Percentiles rank a stretch among this genome's conserved stretches.
phyloP scores from a whole-genome alignment of 768 basidiomycete species.

The Podaxis pistillaris region DNA sequence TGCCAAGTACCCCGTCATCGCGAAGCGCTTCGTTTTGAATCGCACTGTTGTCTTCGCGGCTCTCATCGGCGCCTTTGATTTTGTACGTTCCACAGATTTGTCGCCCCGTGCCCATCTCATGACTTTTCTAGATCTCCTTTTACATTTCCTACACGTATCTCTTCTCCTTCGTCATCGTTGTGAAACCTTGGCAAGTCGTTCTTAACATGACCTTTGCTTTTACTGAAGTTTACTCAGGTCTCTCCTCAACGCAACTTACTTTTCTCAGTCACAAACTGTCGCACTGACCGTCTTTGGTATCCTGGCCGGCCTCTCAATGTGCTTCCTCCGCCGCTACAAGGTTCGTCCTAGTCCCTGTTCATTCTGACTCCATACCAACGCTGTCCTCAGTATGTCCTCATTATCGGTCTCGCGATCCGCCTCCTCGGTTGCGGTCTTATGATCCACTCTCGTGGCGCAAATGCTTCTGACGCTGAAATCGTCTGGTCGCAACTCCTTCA shows the following conservation, averaged over 20 bases:
- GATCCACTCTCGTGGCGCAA: slow-evolving; percentile 67
- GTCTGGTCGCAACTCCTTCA: slow-evolving; percentile 71
- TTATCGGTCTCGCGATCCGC: slow-evolving; percentile 58
- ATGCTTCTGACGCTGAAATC: slow-evolving; percentile 51
- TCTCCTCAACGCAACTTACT: slow-evolving; percentile 58
- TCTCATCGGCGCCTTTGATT: slow-evolving; percentile 63
- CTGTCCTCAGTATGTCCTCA: slow-evolving; percentile 38
- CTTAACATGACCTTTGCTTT: not conserved
- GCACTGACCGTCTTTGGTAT: slow-evolving; percentile 65
- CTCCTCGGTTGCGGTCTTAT: slow-evolving; percentile 64
- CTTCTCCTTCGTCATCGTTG: slow-evolving; percentile 61
- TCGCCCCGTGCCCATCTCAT: not conserved
- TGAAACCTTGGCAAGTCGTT: slow-evolving; percentile 42
- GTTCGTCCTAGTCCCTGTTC: slow-evolving; percentile 15
- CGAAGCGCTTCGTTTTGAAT: slow-evolving; percentile 57
- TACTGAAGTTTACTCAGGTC: slow-evolving; percentile 37
- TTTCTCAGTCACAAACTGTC: slow-evolving; percentile 57
- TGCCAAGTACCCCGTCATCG: slow-evolving; percentile 58
- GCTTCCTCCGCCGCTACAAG: slow-evolving; percentile 54
- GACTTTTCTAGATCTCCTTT: slow-evolving; percentile 46
- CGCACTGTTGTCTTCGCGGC: slow-evolving; percentile 57
- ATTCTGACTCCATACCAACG: not conserved
- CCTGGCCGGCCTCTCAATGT: slow-evolving; percentile 55
- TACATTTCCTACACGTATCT: slow-evolving; percentile 74
- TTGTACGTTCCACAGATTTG: slow-evolving; percentile 33